Evolutionary conservation across 75 land plant species (phyloP), one percentile per base, ranked within the genome.

Genomic region (Cupressus sempervirens): DNA sequence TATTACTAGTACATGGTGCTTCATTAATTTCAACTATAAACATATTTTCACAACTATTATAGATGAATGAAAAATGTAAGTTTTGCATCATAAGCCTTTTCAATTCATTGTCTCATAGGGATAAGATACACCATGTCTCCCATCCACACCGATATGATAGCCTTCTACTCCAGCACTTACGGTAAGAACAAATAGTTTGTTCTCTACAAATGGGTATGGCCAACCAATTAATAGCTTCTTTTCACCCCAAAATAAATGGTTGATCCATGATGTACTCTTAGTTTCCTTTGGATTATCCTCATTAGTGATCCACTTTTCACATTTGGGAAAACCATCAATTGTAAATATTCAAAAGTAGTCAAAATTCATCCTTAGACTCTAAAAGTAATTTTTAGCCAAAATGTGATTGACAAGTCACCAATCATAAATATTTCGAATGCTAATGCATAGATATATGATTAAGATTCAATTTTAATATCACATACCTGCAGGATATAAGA

Each of bases 241-340:
- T 50, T 88, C 83, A 23, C 89, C 80, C 41, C 92, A 93, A 65
- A 96, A 91, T 62, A 93, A 81, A 75, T 92, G 88, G 41, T 91
- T 91, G 76, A 94, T 87, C 97, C 96, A 94, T 91, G 91, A 93
- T 23, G 86, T 76, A 4, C 87, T 85, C 84, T 88, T 90, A 6
- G 91, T 86, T 76, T 88, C 91, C 48, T 88, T 86, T 30, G 88
- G 86, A 46, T 75, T 87, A 23, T 76, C 67, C n/a, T 90, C 96
- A 86, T 94, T 90, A 32, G 89, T 89, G 11, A 93, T 89, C 96
- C 98, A 96, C 85, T 92, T 96, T 86, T 93, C 96, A 86, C 96
- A 94, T 76, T 93, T 94, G 38, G 88, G 88, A 18, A 87, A 87
- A 11, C 94, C 96, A 87, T 96, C 98, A 87, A 96, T 95, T 96